Base-by-base conservation (phyloP, 768 basidiomycete genomes). In the Mycena olivaceomarginata region DNA sequence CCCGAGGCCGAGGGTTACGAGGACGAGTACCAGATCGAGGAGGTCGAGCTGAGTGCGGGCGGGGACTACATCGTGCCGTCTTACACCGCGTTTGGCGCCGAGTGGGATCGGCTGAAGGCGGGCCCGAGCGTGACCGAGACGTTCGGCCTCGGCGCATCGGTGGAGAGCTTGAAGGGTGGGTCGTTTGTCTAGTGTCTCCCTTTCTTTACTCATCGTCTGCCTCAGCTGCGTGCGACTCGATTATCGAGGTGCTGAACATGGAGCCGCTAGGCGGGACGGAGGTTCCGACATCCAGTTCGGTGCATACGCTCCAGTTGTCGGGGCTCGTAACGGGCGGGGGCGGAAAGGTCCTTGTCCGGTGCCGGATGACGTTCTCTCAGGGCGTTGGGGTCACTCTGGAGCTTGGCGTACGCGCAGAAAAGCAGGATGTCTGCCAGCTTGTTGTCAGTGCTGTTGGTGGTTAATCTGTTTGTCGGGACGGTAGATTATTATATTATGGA, bases 1-100 rank as follows among this genome's bases (percentile, higher is more conserved):
- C 98, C 98, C 11, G 98, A 99, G 86, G 97, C 96, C 79, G 98
- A 98, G 70, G 98, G 98, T n/a, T 99, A 99, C 85, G 96, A 97
- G 83, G 98, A 99, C 87, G 98, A 99, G 86, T 99, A 99, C 86
- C 96, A 97, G 85, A 88, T 99, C 57, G 98, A 99, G 85, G 98
- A 99, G 77, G 92, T 98, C 72, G 98, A 99, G 84, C 89, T 99
- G 69, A 94, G 94, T 75, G 98, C 96, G 13, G 95, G 94, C 41
- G 94, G 94, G 2, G 98, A 99, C 88, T 99, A 98, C 85, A 96
- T 99, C 82, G 88, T 98, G 53, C 98, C 98, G n/a, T 97, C 92
- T 80, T 99, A 99, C 82, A 93, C 93, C 13, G 95, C 96, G 31
- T 99, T 99, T 86, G 91, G 93, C 71, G 91, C 95, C 67, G 98